phyloP scores from a whole-genome alignment of 495 filamentous ascomycete species.

The Aspergillus olivimuriae region DNA sequence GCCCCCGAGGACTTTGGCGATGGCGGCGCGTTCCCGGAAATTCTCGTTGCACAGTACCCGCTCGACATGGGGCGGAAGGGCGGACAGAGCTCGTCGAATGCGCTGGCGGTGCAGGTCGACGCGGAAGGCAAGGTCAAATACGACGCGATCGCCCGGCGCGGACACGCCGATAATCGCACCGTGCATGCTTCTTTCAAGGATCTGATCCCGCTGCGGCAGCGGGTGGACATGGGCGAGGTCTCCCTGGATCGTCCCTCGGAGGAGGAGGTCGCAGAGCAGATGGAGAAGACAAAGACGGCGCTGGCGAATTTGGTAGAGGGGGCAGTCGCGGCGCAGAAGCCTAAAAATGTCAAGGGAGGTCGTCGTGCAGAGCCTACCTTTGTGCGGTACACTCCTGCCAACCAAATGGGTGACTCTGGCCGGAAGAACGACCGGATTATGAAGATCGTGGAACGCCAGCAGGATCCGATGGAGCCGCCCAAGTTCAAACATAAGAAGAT shows the following conservation, averaged over 20 bases:
- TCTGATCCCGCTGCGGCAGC: constrained; percentile 87
- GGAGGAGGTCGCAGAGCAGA: constrained; percentile 73
- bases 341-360: constrained; percentile 82
- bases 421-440: constrained; percentile 93
- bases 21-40: constrained; percentile 93
- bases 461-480: constrained; percentile 96
- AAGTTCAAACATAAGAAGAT: constrained; percentile 99
- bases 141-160: constrained; percentile 88
- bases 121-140: constrained; percentile 90
- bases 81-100: constrained; percentile 66
- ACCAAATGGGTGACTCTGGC: constrained; percentile 90
- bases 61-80: constrained; percentile 86
- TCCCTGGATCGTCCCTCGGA: constrained; percentile 81
- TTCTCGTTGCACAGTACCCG: constrained; percentile 90
- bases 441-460: constrained; percentile 93
- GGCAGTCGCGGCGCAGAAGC: constrained; percentile 86
- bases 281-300: constrained; percentile 82
- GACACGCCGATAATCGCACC: constrained; percentile 75
- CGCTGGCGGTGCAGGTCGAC: constrained; percentile 86
- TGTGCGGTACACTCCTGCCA: constrained; percentile 90
- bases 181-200: constrained; percentile 96
- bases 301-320: constrained; percentile 75
- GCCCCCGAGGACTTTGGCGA: constrained; percentile 87
- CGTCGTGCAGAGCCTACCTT: constrained; percentile 81
- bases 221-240: constrained; percentile 89